Base-by-base conservation (phyloP, 163 green algal species). In the Trebouxiophyceae sp. region DNA sequence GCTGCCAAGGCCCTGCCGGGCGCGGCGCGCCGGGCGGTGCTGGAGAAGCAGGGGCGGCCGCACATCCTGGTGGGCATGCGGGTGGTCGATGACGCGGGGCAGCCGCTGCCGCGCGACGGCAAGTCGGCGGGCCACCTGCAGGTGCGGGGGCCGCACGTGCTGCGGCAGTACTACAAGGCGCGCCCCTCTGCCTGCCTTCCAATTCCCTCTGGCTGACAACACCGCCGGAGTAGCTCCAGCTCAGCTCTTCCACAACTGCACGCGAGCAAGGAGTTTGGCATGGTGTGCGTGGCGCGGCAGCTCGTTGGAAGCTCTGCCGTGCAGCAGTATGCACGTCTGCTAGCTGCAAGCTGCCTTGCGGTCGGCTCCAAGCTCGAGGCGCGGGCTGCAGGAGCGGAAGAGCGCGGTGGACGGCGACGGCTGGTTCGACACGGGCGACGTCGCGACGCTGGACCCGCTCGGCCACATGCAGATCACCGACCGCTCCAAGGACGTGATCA, bases 391-490 rank as follows among this genome's bases (percentile, higher is more conserved):
- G 12, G 39, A 50, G 12, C 12, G 39, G 39, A n/a, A 62, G 7
- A 44, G 23, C 27, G 64, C 54, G 45, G 65, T 66, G 5, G 45
- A 71, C 29, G 30, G 45, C 19, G 68, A 67, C 24, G 46, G 33
- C 54, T 75, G 68, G 68, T 75, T 75, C 57, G 54, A 45, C 32
- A 75, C 89, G 0, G 89, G 88, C 0, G 86, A 90, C 54, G 77
- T 96, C 32, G 80, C 78, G 30, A 88, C 70, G 20, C 88, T 96
- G 20, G 79, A 91, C 57, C 4, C 29, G 0, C 32, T 74, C 16
- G 89, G 89, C 19, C 62, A 83, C 61, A 93, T 96, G 82, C 34
- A 68, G 34, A 93, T 96, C 66, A 86, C 80, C 0, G 89, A 96
- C 74, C 71, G 88, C 5, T 59, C 29, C 50, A 76, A 76, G 39